phyloP scores from a whole-genome alignment of 169 alveolate species.

The Babesia sp. region DNA sequence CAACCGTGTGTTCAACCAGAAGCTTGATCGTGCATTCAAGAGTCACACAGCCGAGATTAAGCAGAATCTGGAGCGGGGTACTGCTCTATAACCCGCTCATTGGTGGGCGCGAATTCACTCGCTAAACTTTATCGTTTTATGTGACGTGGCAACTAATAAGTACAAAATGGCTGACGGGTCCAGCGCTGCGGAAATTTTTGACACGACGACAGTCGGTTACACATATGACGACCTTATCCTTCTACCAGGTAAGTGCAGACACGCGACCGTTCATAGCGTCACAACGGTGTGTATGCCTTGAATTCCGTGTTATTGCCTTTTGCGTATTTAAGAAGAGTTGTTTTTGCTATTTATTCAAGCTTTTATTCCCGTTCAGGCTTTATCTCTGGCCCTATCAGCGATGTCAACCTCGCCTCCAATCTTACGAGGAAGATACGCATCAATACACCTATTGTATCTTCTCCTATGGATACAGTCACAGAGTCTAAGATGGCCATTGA shows the following conservation, averaged over 20 bases:
- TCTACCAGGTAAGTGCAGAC: constrained; percentile 81
- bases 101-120: neutral
- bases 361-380: constrained; percentile 62
- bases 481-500: constrained; percentile 91
- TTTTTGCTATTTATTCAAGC: too few species aligned
- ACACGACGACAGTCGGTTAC: constrained; percentile 65
- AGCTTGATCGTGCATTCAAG: constrained; percentile 84
- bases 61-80: constrained; percentile 88
- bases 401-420: constrained; percentile 76
- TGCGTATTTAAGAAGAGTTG: too few species aligned
- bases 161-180: constrained; percentile 77
- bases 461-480: constrained; percentile 95
- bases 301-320: too few species aligned
- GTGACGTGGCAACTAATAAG: too few species aligned
- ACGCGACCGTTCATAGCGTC: too few species aligned
- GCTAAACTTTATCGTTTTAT: neutral
- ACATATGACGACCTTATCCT: constrained; percentile 88
- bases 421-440: constrained; percentile 78
- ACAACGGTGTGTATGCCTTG: too few species aligned
- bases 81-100: constrained; percentile 77
- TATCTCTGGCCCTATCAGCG: constrained; percentile 77
- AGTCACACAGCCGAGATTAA: constrained; percentile 81
- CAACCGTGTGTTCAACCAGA: constrained; percentile 84
- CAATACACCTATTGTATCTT: constrained; percentile 86
- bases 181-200: constrained; percentile 73